phyloP scores from a whole-genome alignment of 495 filamentous ascomycete genomes.

The Lophiostoma macrostomum region DNA sequence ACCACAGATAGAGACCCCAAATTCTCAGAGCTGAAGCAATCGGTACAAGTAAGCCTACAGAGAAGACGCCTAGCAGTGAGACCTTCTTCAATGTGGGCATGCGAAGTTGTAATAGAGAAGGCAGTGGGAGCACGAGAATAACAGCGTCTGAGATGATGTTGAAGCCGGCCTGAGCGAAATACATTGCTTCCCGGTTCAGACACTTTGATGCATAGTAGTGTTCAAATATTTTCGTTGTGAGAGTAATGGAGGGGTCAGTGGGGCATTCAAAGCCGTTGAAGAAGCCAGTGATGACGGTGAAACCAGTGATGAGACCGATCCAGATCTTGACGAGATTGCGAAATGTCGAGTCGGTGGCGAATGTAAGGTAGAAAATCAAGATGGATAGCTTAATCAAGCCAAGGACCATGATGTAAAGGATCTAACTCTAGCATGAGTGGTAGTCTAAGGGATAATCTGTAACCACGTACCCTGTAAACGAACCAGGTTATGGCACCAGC shows the following conservation, averaged over 20 bases:
- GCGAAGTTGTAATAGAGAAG: constrained; percentile 19
- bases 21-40: constrained; percentile 39
- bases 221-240: constrained; percentile 40
- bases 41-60: constrained; percentile 35
- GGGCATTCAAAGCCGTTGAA: constrained; percentile 41
- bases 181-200: constrained; percentile 10
- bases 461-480: neutral
- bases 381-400: constrained; percentile 49
- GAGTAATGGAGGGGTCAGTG: constrained; percentile 43
- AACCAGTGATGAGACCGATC: constrained; percentile 40
- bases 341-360: constrained; percentile 25
- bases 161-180: constrained; percentile 25
- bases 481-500: too few relatives aligned
- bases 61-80: constrained; percentile 23
- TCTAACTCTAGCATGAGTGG: constrained; percentile 25
- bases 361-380: constrained; percentile 47
- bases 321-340: constrained; percentile 34
- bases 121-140: constrained; percentile 29
- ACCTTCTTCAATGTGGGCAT: constrained; percentile 18
- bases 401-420: constrained; percentile 44
- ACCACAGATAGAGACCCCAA: constrained; percentile 36
- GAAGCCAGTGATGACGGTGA: constrained; percentile 38
- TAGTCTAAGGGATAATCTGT: neutral
- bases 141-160: constrained; percentile 30
- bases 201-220: constrained; percentile 21